A percentile compares a stretch with the other conserved stretches of the same genome.
Evolutionary conservation across 2,329 filamentous ascomycete species (phyloP).

Genomic region (Apiospora aurea): DNA sequence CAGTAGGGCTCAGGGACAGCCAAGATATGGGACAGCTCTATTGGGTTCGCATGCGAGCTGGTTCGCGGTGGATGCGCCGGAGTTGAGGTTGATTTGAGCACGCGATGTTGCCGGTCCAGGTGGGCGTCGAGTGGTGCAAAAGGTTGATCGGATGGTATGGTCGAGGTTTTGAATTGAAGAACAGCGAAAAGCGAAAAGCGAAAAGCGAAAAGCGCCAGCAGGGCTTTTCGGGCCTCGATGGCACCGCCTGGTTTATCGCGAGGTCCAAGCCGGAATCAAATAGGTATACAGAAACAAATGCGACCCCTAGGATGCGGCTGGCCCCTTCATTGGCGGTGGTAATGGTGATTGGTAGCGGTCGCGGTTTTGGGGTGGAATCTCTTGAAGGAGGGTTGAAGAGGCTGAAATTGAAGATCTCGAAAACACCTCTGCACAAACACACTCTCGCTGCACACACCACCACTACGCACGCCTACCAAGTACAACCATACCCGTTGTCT

Average conservation of each 20-base stretch:
- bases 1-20: slow-evolving; percentile 17
- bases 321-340: slow-evolving; percentile 4
- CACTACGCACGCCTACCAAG: slow-evolving; percentile 4
- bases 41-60: slow-evolving; percentile 25
- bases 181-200: slow-evolving; percentile 19
- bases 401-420: slow-evolving; percentile 43
- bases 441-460: slow-evolving; percentile 15
- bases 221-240: slow-evolving; percentile 13
- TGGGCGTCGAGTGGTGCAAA: background rate
- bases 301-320: background rate
- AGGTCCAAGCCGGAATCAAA: background rate
- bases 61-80: background rate
- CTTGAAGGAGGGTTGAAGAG: slow-evolving; percentile 35
- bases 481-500: slow-evolving; percentile 22
- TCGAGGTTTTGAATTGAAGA: slow-evolving; percentile 15
- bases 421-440: slow-evolving; percentile 32
- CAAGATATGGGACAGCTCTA: slow-evolving; percentile 6
- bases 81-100: slow-evolving; percentile 7
- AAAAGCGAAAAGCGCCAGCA: slow-evolving; percentile 19
- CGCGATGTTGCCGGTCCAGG: background rate
- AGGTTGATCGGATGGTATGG: slow-evolving; percentile 1
- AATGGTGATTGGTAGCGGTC: slow-evolving; percentile 27
- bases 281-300: background rate
- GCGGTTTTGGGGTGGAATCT: slow-evolving; percentile 25
- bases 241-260: background rate